A percentile compares a stretch with the other conserved stretches of the same genome.
These are phyloP conservation scores for Diaporthe humulicola DNA, from an alignment of 2,329 filamentous ascomycete genomes.

Conservation along the genomic window DNA sequence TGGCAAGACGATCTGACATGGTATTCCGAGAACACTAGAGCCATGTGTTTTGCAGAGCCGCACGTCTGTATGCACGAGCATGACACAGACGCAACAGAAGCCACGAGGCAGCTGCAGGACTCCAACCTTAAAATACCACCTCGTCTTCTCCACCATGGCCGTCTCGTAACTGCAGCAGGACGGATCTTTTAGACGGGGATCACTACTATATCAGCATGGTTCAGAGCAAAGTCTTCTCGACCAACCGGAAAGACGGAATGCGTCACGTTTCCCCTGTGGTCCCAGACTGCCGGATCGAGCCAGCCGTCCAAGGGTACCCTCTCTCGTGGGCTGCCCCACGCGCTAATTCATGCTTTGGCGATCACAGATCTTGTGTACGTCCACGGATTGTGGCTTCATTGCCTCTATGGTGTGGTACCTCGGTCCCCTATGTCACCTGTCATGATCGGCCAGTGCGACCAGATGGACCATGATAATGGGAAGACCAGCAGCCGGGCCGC, in stretches of 20 bases:
- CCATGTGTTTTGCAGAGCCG: conserved; percentile 15
- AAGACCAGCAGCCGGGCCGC: not conserved
- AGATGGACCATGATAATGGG: not conserved
- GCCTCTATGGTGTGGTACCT: conserved; percentile 2
- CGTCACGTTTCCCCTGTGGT: conserved; percentile 34
- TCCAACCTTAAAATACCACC: not conserved
- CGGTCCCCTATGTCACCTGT: not conserved
- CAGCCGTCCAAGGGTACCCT: not conserved
- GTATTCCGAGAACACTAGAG: not conserved
- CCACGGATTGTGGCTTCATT: conserved; percentile 14
- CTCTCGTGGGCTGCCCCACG: conserved; percentile 16
- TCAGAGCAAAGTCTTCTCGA: conserved; percentile 30
- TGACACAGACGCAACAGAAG: not conserved
- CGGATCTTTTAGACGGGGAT: not conserved
- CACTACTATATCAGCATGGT: not conserved
- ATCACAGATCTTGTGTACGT: conserved; percentile 7
- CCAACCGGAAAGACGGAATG: conserved; percentile 15
- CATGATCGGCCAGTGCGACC: conserved; percentile 19
- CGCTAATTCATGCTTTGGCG: conserved; percentile 18
- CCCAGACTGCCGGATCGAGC: conserved; percentile 35
- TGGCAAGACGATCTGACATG: not conserved
- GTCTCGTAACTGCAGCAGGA: conserved; percentile 10
- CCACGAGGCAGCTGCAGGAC: conserved; percentile 26
- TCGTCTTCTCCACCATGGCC: not conserved
- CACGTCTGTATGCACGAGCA: conserved; percentile 18